Conservation (phyloP, 306 rosid genomes). For the Corylus americana region DNA sequence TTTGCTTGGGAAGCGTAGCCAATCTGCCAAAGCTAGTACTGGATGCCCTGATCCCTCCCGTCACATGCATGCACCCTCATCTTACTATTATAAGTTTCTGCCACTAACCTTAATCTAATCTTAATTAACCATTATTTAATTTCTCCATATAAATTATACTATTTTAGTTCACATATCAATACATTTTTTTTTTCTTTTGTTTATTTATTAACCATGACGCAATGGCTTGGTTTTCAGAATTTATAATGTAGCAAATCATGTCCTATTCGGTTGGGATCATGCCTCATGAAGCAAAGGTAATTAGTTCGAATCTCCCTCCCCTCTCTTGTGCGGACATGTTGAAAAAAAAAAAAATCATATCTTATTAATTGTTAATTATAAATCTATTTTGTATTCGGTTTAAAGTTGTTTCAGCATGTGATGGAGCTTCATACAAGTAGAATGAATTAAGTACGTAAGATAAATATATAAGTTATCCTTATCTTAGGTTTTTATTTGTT, state of each 20-base stretch:
- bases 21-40: slow-evolving; percentile 47
- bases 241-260: not conserved
- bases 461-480: slow-evolving; percentile 11
- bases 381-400: not conserved
- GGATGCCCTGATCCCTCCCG: slow-evolving; percentile 16
- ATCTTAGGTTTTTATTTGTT: slow-evolving; percentile 17
- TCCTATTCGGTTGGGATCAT: not conserved
- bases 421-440: not conserved
- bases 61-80: slow-evolving; percentile 40
- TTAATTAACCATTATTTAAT: not conserved
- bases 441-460: not conserved
- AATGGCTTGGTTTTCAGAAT: slow-evolving; percentile 9
- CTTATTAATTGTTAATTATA: not conserved
- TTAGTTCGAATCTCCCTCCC: too few species aligned
- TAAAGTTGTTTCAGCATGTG: not conserved
- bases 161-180: slow-evolving; percentile 9
- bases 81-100: not conserved
- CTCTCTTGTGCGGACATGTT: too few species aligned
- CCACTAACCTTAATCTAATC: not conserved
- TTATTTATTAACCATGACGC: slow-evolving; percentile 26
- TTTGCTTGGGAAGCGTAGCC: slow-evolving; percentile 54
- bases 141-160: slow-evolving; percentile 23
- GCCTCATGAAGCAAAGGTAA: too few species aligned
- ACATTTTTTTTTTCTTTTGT: slow-evolving; percentile 9
- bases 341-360: not conserved